Percentiles rank a stretch among this genome's conserved stretches.
phyloP scores from a whole-genome alignment of 306 rosid species.

The Glycyrrhiza uralensis region DNA sequence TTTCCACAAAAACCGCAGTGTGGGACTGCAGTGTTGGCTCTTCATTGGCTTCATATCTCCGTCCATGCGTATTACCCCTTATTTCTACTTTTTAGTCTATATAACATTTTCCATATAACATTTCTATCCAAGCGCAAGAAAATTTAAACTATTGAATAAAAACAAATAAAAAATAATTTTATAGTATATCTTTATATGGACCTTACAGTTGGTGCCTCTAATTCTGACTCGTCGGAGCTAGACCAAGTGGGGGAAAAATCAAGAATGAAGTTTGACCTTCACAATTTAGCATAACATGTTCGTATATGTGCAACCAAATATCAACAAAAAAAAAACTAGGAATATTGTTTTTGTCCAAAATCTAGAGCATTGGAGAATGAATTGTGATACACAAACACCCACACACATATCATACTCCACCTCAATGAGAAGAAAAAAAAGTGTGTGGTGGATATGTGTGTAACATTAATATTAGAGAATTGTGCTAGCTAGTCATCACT shows the following conservation, averaged over 20 bases:
- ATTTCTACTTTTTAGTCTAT: background rate
- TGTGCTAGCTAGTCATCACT: too few relatives aligned
- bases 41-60: background rate
- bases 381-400: too few relatives aligned
- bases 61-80: conserved; percentile 4
- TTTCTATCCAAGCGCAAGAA: background rate
- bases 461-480: background rate
- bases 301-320: background rate
- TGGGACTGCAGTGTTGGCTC: background rate
- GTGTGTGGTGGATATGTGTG: too few relatives aligned
- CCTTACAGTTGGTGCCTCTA: background rate
- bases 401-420: too few relatives aligned
- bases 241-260: background rate
- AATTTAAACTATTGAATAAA: background rate
- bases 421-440: too few relatives aligned
- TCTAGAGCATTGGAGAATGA: background rate
- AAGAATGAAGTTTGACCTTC: background rate
- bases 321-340: too few relatives aligned
- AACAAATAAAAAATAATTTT: background rate
- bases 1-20: conserved; percentile 18
- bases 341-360: background rate
- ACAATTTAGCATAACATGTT: background rate
- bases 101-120: background rate
- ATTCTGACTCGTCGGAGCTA: background rate
- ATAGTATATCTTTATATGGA: background rate